These are phyloP conservation scores for Fraxinus latifolia DNA, from an alignment of 305 asterid genomes.

Conservation along the genomic window DNA sequence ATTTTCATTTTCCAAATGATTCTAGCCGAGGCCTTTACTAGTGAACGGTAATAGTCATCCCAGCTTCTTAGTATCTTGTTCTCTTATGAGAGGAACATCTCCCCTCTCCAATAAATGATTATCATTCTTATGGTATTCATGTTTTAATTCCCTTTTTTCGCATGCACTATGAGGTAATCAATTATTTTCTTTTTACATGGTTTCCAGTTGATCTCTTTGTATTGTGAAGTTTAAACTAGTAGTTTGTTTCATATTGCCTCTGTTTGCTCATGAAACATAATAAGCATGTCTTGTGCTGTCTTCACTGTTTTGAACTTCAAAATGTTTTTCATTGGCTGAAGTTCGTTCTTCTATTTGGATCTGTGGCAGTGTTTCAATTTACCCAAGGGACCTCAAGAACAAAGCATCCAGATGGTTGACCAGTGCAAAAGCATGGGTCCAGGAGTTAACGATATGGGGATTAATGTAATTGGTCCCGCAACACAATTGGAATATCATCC, in stretches of 20 bases:
- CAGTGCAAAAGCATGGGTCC: conserved; percentile 49
- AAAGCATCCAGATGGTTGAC: conserved; percentile 52
- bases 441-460: conserved; percentile 48
- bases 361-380: conserved; percentile 50
- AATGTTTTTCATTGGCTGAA: background rate
- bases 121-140: background rate
- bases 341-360: conserved; percentile 4
- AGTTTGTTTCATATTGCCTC: background rate
- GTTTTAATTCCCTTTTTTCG: background rate
- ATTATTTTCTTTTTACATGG: background rate
- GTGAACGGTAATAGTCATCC: background rate
- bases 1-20: background rate
- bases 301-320: background rate
- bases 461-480: conserved; percentile 42
- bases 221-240: background rate
- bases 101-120: background rate
- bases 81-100: background rate
- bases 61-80: background rate
- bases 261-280: background rate
- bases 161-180: background rate
- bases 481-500: conserved; percentile 56
- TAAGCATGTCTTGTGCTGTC: background rate
- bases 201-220: background rate
- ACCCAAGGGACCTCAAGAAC: conserved; percentile 52
- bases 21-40: background rate